Percentiles rank a stretch among this genome's conserved stretches.
These are phyloP conservation scores for Candida sanyaensis DNA, from an alignment of 1,139 yeast species.

Conservation along the genomic window DNA sequence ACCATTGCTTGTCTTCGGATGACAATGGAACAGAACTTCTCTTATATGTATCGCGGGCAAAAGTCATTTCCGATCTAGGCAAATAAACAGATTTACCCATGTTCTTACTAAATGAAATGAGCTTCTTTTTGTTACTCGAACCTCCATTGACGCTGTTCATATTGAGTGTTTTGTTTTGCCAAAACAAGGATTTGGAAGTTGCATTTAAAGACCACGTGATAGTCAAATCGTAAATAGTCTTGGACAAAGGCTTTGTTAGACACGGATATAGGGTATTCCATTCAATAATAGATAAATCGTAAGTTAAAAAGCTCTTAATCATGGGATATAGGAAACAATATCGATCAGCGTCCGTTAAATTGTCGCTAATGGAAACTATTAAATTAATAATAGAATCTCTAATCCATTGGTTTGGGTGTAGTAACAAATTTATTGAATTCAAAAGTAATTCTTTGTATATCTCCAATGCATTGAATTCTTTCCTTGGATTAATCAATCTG, in stretches of 20 bases:
- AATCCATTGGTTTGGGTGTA: conserved; percentile 91
- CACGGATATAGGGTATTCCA: conserved; percentile 69
- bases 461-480: conserved; percentile 43
- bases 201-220: conserved; percentile 74
- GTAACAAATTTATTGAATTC: conserved; percentile 36
- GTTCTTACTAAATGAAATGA: conserved; percentile 26
- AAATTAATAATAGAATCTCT: conserved; percentile 68
- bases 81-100: conserved; percentile 45
- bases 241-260: conserved; percentile 64
- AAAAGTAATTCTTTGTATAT: conserved; percentile 40
- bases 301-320: conserved; percentile 72
- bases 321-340: conserved; percentile 84
- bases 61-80: conserved; percentile 22
- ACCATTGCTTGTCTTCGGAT: conserved; percentile 75
- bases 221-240: conserved; percentile 65
- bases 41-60: conserved; percentile 17
- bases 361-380: conserved; percentile 61
- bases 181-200: conserved; percentile 65
- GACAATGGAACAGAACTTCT: conserved; percentile 31
- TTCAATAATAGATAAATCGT: conserved; percentile 68
- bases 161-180: conserved; percentile 43
- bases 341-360: conserved; percentile 72
- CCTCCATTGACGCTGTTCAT: conserved; percentile 9
- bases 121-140: conserved; percentile 5
- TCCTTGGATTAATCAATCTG: conserved; percentile 36